Conservation (phyloP, 2,329 filamentous ascomycete genomes). For the Beauveria medogensis region DNA sequence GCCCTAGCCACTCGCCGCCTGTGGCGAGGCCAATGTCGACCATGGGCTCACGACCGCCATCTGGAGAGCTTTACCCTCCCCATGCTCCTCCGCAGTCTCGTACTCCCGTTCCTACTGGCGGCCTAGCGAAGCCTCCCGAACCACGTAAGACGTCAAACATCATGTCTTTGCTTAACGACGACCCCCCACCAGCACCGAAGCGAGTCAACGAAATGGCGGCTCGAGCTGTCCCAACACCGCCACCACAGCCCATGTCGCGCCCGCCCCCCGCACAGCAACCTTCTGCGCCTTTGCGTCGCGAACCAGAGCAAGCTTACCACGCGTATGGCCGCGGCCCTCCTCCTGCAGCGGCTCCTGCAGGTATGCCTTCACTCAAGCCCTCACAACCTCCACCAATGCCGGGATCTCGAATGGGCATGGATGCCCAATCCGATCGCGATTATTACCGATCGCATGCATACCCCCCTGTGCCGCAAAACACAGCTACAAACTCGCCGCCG, state of each 20-base stretch:
- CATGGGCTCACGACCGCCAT: conserved; percentile 18
- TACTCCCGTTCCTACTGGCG: conserved; percentile 21
- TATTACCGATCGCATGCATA: conserved; percentile 38
- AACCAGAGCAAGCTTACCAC: conserved; percentile 40
- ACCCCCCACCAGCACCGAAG: conserved; percentile 43
- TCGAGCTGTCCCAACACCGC: conserved; percentile 42
- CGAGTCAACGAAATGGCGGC: conserved; percentile 40
- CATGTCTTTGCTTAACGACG: conserved; percentile 56
- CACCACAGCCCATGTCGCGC: conserved; percentile 37
- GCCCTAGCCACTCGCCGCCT: conserved; percentile 30
- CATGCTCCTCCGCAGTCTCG: conserved; percentile 22
- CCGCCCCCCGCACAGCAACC: conserved; percentile 31
- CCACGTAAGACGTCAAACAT: conserved; percentile 54
- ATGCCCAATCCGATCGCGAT: conserved; percentile 33
- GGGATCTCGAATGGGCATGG: conserved; percentile 33
- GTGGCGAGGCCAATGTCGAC: conserved; percentile 30
- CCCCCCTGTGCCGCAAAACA: conserved; percentile 26
- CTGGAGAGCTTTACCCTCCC: conserved; percentile 23
- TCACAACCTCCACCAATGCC: conserved; percentile 39
- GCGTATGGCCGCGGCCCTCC: conserved; percentile 30
- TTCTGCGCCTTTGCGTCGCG: conserved; percentile 38
- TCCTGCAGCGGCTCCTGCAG: conserved; percentile 29
- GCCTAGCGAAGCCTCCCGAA: conserved; percentile 36
- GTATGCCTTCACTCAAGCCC: conserved; percentile 49
- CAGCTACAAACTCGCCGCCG: conserved; percentile 38